Evolutionary conservation across 306 rosid species (phyloP), one percentile per base, ranked within the genome.

Genomic region (Begonia masoniana): DNA sequence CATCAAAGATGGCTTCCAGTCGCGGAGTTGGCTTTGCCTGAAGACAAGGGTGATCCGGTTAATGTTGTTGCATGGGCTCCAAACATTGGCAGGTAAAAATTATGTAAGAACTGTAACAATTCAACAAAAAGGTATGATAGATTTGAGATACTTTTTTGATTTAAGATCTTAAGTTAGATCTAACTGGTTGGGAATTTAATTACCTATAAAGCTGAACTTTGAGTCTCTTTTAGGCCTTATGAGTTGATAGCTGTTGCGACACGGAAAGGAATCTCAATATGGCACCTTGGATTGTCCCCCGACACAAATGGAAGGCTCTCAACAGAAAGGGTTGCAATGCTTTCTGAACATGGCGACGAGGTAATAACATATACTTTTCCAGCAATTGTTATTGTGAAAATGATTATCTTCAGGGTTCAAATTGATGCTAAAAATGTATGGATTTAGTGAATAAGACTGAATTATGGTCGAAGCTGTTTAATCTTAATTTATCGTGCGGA

Each of bases 1-100:
- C 99, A 91, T 71, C 99, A 81, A 59, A 83, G 94, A 81, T 86
- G 99, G 99, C 88, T 86, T 66, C 99, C 96, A 10, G 94, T 91
- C 59, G 94, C 99, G 47, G 92, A 86, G 71, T 51, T 91, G 81
- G 84, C 79, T n/a, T 62, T 68, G 50, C 69, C 82, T 23, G 84
- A 57, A 52, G 83, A 86, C 52, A 83, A 66, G 65, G 76, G 80
- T 41, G 82, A 81, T 74, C 77, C 47, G 71, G 92, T 91, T 55
- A 71, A 81, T 74, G 76, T 79, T 13, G 92, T 77, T 50, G 81
- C 92, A 13, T 91, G 99, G 99, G 96, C 96, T 35, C 88, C 95
- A 59, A 86, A 91, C 62, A 79, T 81, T 79, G 99, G 99, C 71
- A 79, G 99, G 96, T 91, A 36, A 57, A 58, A 58, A 21, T 47